Evolutionary conservation across 805 yeast genomes (phyloP), one percentile per base, ranked within the genome.

Genomic region (Metschnikowia lunata): DNA sequence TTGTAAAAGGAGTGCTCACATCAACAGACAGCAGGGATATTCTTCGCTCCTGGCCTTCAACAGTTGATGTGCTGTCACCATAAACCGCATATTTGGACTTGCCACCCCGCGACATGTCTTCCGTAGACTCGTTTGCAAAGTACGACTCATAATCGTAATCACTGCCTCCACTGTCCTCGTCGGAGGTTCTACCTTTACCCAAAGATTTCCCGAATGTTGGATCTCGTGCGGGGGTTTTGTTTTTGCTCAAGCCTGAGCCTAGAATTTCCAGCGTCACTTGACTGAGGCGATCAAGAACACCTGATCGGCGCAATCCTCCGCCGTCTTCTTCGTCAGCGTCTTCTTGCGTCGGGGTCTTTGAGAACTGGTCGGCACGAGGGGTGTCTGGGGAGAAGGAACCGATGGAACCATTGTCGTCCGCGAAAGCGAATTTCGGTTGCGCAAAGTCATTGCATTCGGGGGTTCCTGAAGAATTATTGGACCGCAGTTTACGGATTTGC

Each of bases 381-480:
- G 72, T 66, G 39, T 66, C 71, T 0, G 71, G 71, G 6, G 70
- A 65, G 43, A 52, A 66, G 9, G 67, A 60, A 1, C 72, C 72
- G n/a, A 67, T 65, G 13, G 69, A 64, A n/a, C 44, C 40, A 12
- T 53, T 46, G 42, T 63, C 69, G 8, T 38, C 38, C 8, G 43
- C 11, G 7, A 36, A 28, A 11, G 15, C 9, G 15, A 43, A 11
- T 31, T 23, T 35, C 13, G 47, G 47, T 28, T 39, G 43, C 6
- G 43, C 28, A 31, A 43, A 39, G 13, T 34, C 43, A n/a, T 11
- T n/a, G 14, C 38, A 15, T 1, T 29, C 34, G 5, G 38, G 18
- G 4, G 26, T 4, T 8, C 14, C 32, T 7, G 12, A 29, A 11
- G 27, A 13, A 26, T 26, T 39, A 18, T 6, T 30, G 11, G 26